Conservation (phyloP, 75 land plant species). For the Adiantum capillusveneris region DNA sequence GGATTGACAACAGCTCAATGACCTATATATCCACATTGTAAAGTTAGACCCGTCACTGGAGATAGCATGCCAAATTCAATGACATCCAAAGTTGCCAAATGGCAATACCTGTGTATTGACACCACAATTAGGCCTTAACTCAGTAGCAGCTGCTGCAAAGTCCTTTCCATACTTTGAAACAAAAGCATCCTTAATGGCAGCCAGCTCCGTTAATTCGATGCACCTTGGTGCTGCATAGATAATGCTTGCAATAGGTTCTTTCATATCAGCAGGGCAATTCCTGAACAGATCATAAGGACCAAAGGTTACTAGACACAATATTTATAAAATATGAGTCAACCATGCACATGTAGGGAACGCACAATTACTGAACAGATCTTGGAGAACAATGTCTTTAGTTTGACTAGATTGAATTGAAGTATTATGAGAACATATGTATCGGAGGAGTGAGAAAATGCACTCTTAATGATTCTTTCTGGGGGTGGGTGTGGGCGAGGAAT, state of each 20-base stretch:
- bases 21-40: conserved; percentile 32
- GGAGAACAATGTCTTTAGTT: no score
- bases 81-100: background rate
- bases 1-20: conserved; percentile 72
- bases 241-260: conserved; percentile 83
- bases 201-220: conserved; percentile 72
- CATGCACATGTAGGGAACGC: no score
- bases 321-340: no score
- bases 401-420: no score
- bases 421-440: no score
- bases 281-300: conserved; percentile 18
- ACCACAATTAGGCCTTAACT: conserved; percentile 86
- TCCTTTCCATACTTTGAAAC: conserved; percentile 84
- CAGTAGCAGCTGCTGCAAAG: conserved; percentile 85
- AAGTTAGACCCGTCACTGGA: background rate
- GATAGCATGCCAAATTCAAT: background rate
- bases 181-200: conserved; percentile 65
- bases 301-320: no score
- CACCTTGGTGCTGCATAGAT: conserved; percentile 96
- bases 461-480: no score
- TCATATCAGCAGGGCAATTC: conserved; percentile 82
- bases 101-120: conserved; percentile 77
- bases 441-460: no score
- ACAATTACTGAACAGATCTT: no score
- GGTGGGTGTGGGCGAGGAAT: no score